These are phyloP conservation scores for Colletotrichum horii DNA, from an alignment of 2,329 filamentous ascomycete species.

Conservation along the genomic window DNA sequence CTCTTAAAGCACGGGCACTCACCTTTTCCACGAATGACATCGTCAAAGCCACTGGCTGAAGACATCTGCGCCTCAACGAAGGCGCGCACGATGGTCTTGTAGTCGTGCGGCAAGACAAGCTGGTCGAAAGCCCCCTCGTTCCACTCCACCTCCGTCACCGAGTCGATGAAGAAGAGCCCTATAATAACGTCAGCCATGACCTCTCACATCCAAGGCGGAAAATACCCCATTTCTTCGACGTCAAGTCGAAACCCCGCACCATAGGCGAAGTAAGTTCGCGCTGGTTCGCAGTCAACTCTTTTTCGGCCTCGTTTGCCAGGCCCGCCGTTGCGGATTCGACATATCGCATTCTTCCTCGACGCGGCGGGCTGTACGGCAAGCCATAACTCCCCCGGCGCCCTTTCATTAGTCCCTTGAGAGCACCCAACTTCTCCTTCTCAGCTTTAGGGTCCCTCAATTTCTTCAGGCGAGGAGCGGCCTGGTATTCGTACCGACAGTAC, in stretches of 20 bases:
- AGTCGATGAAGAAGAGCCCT: background rate
- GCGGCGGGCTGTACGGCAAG: background rate
- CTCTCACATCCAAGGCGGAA: accelerated
- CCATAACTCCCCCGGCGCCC: background rate
- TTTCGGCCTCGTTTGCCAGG: background rate
- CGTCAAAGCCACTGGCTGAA: background rate
- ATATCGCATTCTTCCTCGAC: background rate
- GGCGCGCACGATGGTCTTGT: background rate
- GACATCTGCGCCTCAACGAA: background rate
- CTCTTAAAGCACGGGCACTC: accelerated
- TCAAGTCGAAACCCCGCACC: background rate
- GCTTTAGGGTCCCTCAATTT: background rate
- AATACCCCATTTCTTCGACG: background rate
- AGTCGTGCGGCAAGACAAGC: background rate
- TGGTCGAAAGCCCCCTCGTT: background rate
- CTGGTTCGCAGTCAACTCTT: background rate
- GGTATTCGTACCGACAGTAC: background rate
- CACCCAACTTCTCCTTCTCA: background rate
- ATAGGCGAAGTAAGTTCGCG: background rate
- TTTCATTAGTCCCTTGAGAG: background rate
- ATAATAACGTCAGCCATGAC: background rate
- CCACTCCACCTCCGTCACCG: background rate
- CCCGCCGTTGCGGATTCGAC: background rate
- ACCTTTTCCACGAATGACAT: background rate
- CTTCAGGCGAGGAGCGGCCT: background rate